A percentile compares a stretch with the other conserved stretches of the same genome.
phyloP scores from a whole-genome alignment of 75 land plant species.

The Larix kaempferi region DNA sequence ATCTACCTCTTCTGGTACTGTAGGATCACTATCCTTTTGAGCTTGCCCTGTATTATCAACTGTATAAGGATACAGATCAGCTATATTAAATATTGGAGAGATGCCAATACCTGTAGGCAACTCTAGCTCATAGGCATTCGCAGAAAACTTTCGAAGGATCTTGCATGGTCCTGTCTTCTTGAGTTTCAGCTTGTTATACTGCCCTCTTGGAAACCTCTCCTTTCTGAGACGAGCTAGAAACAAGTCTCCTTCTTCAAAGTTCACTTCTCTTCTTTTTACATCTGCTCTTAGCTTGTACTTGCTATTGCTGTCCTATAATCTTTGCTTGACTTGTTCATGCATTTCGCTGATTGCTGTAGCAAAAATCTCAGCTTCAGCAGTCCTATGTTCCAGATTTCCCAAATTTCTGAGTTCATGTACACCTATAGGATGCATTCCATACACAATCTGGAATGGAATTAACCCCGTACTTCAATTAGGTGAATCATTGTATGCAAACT shows the following conservation, averaged over 20 bases:
- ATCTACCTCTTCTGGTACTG: too few relatives aligned
- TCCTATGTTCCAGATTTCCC: not conserved
- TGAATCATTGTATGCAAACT: not conserved
- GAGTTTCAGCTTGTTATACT: not conserved
- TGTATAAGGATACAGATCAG: not conserved
- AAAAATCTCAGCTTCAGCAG: not conserved
- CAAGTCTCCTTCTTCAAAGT: not conserved
- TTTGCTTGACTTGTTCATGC: not conserved
- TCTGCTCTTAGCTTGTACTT: not conserved
- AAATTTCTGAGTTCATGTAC: not conserved
- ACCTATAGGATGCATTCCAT: not conserved
- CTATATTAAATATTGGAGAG: not conserved
- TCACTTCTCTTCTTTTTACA: not conserved
- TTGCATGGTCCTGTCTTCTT: not conserved
- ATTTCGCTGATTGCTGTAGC: not conserved
- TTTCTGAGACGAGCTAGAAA: not conserved
- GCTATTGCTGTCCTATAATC: not conserved
- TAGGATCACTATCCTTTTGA: too few relatives aligned
- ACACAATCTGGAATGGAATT: not conserved
- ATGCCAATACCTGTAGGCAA: not conserved
- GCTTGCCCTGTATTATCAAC: too few relatives aligned
- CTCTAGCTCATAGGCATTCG: not conserved
- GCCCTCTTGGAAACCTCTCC: not conserved
- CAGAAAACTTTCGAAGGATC: not conserved
- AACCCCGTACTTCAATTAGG: not conserved